Evolutionary conservation across 148 eudicot species (phyloP).

Genomic region (Persicaria tinctoria): DNA sequence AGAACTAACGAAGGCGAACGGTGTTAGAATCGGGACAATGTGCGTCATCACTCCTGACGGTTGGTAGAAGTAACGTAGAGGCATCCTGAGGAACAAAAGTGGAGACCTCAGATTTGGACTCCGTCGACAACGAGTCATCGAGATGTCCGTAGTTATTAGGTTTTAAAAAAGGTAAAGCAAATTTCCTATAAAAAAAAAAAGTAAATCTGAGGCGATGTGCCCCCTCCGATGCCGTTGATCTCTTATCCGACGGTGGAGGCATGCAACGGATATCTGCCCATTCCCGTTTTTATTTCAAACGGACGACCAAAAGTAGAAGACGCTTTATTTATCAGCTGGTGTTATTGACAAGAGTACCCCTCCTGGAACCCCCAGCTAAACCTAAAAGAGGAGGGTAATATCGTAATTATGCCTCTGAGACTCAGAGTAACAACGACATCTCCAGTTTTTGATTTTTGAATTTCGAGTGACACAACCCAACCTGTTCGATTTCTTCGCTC

Average conservation of each 20-base stretch:
- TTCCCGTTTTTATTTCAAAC: background rate
- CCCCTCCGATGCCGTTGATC: no score
- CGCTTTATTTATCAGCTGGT: background rate
- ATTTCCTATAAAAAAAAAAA: no score
- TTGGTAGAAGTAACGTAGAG: no score
- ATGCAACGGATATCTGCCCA: background rate
- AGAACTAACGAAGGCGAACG: no score
- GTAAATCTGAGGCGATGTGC: no score
- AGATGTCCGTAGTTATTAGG: no score
- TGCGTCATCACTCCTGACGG: no score
- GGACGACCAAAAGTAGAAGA: background rate
- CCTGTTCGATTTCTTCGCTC: background rate
- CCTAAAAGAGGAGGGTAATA: background rate
- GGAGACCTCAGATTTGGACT: no score
- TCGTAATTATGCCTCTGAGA: background rate
- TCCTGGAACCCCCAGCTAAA: background rate
- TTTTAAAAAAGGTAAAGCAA: no score
- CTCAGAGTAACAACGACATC: background rate
- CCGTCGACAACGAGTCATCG: no score
- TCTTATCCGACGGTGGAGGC: background rate
- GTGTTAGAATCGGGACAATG: no score
- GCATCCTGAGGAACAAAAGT: no score
- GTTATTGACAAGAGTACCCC: background rate
- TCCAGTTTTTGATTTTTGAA: background rate
- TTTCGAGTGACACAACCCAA: background rate